These are phyloP conservation scores for Geotrichum macrosporum DNA, from an alignment of 1,139 yeast genomes.

Conservation along the genomic window DNA sequence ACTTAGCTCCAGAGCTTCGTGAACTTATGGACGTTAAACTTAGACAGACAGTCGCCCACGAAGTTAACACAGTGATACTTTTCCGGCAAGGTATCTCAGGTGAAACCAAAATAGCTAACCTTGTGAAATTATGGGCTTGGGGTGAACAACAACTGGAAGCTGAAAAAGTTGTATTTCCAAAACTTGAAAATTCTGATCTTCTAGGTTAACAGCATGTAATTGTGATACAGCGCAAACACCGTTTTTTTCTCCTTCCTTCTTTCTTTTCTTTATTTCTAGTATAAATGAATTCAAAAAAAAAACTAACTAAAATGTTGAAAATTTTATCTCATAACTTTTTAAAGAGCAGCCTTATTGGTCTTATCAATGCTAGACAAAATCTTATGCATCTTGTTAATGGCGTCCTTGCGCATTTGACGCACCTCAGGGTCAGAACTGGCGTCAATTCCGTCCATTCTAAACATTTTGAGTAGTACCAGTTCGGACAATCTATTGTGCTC, in stretches of 20 bases:
- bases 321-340: not conserved
- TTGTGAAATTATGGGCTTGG: conserved; percentile 39
- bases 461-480: conserved; percentile 39
- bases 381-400: conserved; percentile 39
- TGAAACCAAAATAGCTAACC: conserved; percentile 36
- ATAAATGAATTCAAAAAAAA: too few relatives aligned
- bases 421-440: conserved; percentile 33
- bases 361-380: conserved; percentile 37
- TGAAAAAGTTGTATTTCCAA: conserved; percentile 30
- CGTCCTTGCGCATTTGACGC: conserved; percentile 38
- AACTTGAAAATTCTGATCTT: conserved; percentile 25
- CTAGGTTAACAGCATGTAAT: too few relatives aligned
- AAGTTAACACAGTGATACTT: conserved; percentile 39
- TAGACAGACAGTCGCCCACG: conserved; percentile 38
- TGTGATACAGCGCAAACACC: too few relatives aligned
- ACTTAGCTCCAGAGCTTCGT: conserved; percentile 33
- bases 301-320: too few relatives aligned
- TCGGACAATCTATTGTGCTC: conserved; percentile 40
- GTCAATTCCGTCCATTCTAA: conserved; percentile 41
- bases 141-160: conserved; percentile 31
- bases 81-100: conserved; percentile 35
- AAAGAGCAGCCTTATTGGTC: conserved; percentile 19
- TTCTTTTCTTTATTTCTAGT: not conserved
- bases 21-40: conserved; percentile 37
- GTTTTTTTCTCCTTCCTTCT: too few relatives aligned